phyloP scores from a whole-genome alignment of 768 basidiomycete genomes.

The Sistotremastrum niveocremeum region DNA sequence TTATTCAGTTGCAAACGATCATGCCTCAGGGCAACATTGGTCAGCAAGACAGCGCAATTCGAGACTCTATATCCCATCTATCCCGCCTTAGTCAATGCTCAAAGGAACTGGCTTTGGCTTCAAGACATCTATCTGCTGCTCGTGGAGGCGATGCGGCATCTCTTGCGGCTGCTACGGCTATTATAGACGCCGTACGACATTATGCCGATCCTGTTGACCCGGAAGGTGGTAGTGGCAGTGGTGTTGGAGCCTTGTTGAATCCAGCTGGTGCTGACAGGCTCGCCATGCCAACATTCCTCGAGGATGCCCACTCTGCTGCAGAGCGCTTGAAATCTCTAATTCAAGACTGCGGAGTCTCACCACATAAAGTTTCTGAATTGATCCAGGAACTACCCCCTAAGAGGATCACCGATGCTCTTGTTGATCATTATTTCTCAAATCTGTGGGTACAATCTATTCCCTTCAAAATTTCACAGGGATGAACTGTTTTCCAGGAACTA shows the following conservation, averaged over 20 bases:
- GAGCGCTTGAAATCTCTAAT: conserved; percentile 79
- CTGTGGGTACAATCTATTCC: conserved; percentile 34
- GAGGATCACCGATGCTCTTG: conserved; percentile 57
- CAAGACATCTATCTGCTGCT: no score
- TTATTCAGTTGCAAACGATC: conserved; percentile 36
- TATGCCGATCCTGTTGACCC: conserved; percentile 7
- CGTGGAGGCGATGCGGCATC: no score
- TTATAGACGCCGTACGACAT: conserved; percentile 30
- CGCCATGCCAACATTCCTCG: conserved; percentile 6
- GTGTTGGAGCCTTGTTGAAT: neutral
- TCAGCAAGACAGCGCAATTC: conserved; percentile 12
- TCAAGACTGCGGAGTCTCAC: conserved; percentile 84
- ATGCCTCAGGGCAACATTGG: conserved; percentile 16
- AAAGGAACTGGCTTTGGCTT: conserved; percentile 8
- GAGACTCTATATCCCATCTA: conserved; percentile 9
- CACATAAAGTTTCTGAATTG: conserved; percentile 82
- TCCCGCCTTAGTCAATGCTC: conserved; percentile 4
- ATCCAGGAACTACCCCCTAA: conserved; percentile 78
- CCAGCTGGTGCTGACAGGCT: conserved; percentile 1
- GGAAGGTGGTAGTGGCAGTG: no score
- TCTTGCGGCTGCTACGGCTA: conserved; percentile 16
- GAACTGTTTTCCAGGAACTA: conserved; percentile 49
- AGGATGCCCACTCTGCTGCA: conserved; percentile 33
- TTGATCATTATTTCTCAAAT: conserved; percentile 68
- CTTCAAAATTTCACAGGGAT: neutral